Percentiles rank a stretch among this genome's conserved stretches.
Evolutionary conservation across 1,139 yeast genomes (phyloP).

Genomic region (Candida gigantensis): DNA sequence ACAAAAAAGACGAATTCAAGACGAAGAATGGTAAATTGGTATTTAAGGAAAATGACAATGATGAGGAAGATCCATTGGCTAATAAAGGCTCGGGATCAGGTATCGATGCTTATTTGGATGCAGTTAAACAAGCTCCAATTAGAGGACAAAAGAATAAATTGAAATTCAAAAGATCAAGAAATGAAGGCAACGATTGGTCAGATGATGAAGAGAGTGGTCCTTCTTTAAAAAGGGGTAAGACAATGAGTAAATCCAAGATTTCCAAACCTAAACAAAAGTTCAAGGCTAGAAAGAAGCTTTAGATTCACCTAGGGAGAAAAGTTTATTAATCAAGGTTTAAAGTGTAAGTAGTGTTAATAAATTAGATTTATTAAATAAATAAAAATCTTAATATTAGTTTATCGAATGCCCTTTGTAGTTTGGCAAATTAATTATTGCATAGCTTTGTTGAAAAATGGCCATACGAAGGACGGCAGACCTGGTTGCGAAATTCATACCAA

Average conservation of each 20-base stretch:
- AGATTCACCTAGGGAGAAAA: too few species aligned
- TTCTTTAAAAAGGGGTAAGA: constrained; percentile 17
- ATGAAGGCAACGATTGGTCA: constrained; percentile 54
- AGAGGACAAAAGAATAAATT: constrained; percentile 90
- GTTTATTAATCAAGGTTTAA: too few species aligned
- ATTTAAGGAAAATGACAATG: constrained; percentile 43
- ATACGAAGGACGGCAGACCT: too few species aligned
- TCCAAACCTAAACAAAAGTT: constrained; percentile 51
- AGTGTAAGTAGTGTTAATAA: too few species aligned
- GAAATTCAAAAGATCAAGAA: constrained; percentile 72
- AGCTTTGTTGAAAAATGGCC: too few species aligned
- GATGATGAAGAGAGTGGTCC: constrained; percentile 42
- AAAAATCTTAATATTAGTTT: too few species aligned
- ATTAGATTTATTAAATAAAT: too few species aligned
- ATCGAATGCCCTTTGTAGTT: too few species aligned
- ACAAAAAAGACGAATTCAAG: constrained; percentile 51
- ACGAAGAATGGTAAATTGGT: constrained; percentile 58
- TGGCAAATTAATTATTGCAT: too few species aligned
- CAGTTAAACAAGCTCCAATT: constrained; percentile 87
- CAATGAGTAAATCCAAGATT: constrained; percentile 26
- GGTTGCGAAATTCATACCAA: too few species aligned
- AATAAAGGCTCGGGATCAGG: constrained; percentile 50
- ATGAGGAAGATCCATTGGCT: constrained; percentile 55
- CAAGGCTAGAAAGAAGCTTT: constrained; percentile 59
- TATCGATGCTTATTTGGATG: constrained; percentile 89